These are phyloP conservation scores for Hansenula lynferdii DNA, from an alignment of 1,139 yeast genomes.

Conservation along the genomic window DNA sequence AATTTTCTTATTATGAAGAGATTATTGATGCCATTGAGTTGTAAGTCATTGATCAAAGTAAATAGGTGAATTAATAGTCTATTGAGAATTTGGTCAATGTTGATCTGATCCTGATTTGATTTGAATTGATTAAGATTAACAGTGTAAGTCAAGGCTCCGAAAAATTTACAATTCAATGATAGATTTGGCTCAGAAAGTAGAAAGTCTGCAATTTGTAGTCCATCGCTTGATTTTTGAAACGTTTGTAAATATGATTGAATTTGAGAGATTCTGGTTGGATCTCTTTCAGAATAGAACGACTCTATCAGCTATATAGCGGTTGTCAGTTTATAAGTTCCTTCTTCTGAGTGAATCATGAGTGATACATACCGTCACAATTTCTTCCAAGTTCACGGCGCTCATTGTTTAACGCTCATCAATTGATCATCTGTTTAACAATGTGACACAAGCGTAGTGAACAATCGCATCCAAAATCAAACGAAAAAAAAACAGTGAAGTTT, in stretches of 20 bases:
- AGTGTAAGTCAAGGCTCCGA: constrained; percentile 70
- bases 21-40: constrained; percentile 9
- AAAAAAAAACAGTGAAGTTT: no score
- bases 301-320: constrained; percentile 19
- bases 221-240: constrained; percentile 49
- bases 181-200: constrained; percentile 32
- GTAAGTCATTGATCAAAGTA: constrained; percentile 6
- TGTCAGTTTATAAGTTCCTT: background rate
- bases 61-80: constrained; percentile 19
- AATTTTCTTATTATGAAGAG: constrained; percentile 37
- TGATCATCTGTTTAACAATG: background rate
- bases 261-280: constrained; percentile 30
- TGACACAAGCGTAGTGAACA: background rate
- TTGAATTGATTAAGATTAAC: constrained; percentile 39
- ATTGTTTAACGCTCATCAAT: background rate
- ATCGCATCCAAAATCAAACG: background rate
- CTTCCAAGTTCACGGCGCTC: background rate
- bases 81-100: constrained; percentile 18
- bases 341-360: no score
- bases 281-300: constrained; percentile 16
- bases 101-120: constrained; percentile 7
- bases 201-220: constrained; percentile 44
- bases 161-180: constrained; percentile 52
- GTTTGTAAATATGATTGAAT: constrained; percentile 49
- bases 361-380: background rate